Evolutionary conservation across 495 filamentous ascomycete genomes (phyloP).

Genomic region (Tuber indicum): DNA sequence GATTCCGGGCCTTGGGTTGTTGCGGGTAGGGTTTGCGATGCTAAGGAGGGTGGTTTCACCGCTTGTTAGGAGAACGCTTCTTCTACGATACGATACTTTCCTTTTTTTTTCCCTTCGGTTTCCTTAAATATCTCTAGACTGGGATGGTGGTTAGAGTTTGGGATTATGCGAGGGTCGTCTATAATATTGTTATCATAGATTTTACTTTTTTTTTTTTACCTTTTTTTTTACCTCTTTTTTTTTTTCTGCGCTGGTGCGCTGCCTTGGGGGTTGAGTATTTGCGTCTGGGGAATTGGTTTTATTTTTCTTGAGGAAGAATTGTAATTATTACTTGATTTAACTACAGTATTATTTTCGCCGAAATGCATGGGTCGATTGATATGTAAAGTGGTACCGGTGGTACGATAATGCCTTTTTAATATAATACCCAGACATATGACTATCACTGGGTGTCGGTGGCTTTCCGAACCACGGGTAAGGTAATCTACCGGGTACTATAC

Average conservation of each 20-base stretch:
- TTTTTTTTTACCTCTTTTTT: not conserved
- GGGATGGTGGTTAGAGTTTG: not conserved
- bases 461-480: not conserved
- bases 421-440: not conserved
- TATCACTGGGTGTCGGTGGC: not conserved
- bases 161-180: not conserved
- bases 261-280: not conserved
- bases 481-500: not conserved
- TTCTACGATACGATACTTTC: not conserved
- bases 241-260: not conserved
- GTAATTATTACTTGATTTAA: not conserved
- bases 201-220: not conserved
- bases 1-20: constrained; percentile 30
- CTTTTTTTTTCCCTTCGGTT: not conserved
- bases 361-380: not conserved
- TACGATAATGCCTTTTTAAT: not conserved
- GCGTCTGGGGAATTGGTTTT: not conserved
- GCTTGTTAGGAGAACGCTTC: constrained; percentile 14
- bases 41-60: constrained; percentile 28
- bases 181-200: not conserved
- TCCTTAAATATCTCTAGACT: not conserved
- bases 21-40: constrained; percentile 19
- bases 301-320: constrained; percentile 1
- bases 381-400: too few species aligned
- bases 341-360: not conserved